These are phyloP conservation scores for Eimeria acervulina DNA, from an alignment of 169 alveolate genomes.

Conservation along the genomic window DNA sequence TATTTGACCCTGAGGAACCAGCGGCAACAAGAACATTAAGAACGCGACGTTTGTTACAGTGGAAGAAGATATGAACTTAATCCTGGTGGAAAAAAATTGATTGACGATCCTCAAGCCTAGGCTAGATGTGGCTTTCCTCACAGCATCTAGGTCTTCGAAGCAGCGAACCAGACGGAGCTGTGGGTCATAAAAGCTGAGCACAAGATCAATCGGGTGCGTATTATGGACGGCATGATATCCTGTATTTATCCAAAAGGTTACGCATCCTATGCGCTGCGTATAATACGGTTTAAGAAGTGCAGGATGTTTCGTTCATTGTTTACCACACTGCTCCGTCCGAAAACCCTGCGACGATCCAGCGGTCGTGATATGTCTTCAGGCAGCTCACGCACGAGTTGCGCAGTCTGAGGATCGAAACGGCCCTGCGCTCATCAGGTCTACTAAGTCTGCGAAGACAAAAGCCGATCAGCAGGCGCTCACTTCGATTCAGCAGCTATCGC, in stretches of 20 bases:
- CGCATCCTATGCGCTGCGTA: neutral
- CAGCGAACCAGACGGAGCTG: conserved; percentile 93
- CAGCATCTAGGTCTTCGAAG: conserved; percentile 92
- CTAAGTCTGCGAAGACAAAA: conserved; percentile 83
- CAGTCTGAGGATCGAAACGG: conserved; percentile 91
- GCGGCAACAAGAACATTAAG: neutral
- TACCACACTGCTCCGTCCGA: conserved; percentile 94
- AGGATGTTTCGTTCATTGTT: neutral
- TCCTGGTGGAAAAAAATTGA: neutral
- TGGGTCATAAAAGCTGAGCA: conserved; percentile 91
- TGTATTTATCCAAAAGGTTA: neutral
- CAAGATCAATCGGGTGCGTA: neutral
- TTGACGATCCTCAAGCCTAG: neutral
- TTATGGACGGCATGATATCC: neutral
- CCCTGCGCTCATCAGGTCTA: conserved; percentile 93
- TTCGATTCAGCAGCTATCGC: neutral
- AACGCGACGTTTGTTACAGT: neutral
- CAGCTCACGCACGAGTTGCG: conserved; percentile 90
- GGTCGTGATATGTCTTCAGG: conserved; percentile 89
- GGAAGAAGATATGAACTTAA: neutral
- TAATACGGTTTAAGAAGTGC: neutral
- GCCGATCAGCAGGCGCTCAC: neutral
- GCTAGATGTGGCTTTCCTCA: neutral
- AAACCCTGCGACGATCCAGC: conserved; percentile 92
- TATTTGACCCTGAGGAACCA: conserved; percentile 64